Base-by-base conservation (phyloP, 2,329 filamentous ascomycete species). In the Chrysoporthe cubensis region DNA sequence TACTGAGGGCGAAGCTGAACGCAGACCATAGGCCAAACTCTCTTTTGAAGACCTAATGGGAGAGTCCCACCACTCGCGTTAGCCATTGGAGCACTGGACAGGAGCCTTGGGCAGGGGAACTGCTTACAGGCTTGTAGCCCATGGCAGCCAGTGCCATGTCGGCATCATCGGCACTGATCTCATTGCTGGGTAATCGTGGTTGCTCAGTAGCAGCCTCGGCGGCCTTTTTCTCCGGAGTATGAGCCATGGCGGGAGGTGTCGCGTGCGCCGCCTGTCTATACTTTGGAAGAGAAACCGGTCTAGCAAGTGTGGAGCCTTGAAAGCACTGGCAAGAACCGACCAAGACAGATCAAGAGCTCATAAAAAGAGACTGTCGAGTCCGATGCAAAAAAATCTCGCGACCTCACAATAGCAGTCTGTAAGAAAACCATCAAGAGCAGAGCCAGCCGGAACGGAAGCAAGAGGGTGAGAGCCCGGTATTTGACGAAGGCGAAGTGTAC, bases 1-100 rank as follows among this genome's bases (percentile, higher is more conserved):
- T 85, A 72, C 81, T 83, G 72, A 88, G 83, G 62, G 86, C 86
- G 72, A 88, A 89, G 64, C 85, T 88, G 76, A 89, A 87, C 70
- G 75, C 77, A 13, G 84, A 85, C 70, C 86, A 87, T 16, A 85
- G 77, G 66, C 85, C 86, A 66, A 88, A 88, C 72, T 88, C 85
- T 71, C 86, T 82, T 75, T 86, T 85, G 78, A 87, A 87, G 65
- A 87, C 85, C 75, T 84, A 72, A 40, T 43, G 54, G 26, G 26
- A 2, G 18, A 60, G 37, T 13, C 2, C 40, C 7, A 26, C 34
- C 37, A 43, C 18, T 13, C 7, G n/a, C 57, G n/a, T 60, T 26
- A 60, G 57, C 43, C 32, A 21, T 40, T 40, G 9, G 43, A 37
- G 21, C 18, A 58, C 34, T 16, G 8, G 13, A 18, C 26, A 16